These are phyloP conservation scores for Flaveria linearis DNA, from an alignment of 129 eudicot genomes.

Conservation along the genomic window DNA sequence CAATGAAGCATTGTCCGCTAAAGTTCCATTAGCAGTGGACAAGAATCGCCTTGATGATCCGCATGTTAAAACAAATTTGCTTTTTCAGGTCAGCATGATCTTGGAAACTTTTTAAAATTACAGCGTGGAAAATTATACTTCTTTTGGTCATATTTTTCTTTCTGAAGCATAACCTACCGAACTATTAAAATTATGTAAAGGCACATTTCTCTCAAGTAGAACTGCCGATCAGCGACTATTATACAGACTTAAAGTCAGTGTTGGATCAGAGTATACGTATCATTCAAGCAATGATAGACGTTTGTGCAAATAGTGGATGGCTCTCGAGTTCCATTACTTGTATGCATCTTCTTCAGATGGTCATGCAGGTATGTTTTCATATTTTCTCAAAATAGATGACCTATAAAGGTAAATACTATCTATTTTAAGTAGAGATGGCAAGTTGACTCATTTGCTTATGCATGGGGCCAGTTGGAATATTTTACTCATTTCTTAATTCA, in stretches of 20 bases:
- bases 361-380: slow-evolving; percentile 78
- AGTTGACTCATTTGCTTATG: not conserved
- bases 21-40: slow-evolving; percentile 77
- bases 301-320: slow-evolving; percentile 99
- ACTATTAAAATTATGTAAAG: slow-evolving; percentile 41
- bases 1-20: slow-evolving; percentile 72
- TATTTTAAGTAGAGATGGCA: not conserved
- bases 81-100: slow-evolving; percentile 72
- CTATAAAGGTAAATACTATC: not conserved
- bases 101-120: not conserved
- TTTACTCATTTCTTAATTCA: not conserved
- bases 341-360: slow-evolving; percentile 96
- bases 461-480: not conserved
- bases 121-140: not conserved
- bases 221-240: slow-evolving; percentile 85
- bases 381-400: not conserved
- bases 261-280: slow-evolving; percentile 96
- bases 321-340: slow-evolving; percentile 88
- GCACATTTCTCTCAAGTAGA: slow-evolving; percentile 92
- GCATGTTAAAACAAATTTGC: slow-evolving; percentile 93
- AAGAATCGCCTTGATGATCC: slow-evolving; percentile 87
- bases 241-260: slow-evolving; percentile 90
- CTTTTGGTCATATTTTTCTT: not conserved
- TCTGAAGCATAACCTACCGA: slow-evolving; percentile 2
- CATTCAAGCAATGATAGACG: slow-evolving; percentile 96